These are phyloP conservation scores for Periglandula ipomoeae DNA, from an alignment of 2,329 filamentous ascomycete species.

Conservation along the genomic window DNA sequence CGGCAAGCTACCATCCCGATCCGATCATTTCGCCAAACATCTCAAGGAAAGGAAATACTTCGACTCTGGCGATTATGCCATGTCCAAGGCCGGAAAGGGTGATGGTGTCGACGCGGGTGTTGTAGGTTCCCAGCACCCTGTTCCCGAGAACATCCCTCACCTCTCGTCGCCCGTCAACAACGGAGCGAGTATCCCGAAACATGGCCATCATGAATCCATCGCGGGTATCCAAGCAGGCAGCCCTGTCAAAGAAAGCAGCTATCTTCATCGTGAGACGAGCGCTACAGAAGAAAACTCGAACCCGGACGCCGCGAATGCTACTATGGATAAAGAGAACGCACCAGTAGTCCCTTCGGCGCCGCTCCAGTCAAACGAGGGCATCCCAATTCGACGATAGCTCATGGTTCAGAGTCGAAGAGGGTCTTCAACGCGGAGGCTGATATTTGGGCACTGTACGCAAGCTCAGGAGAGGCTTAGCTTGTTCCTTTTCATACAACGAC, in stretches of 20 bases:
- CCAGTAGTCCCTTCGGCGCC: constrained; percentile 15
- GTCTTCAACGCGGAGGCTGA: background rate
- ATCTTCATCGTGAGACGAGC: constrained; percentile 74
- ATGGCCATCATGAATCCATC: constrained; percentile 28
- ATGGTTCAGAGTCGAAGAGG: background rate
- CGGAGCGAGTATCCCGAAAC: constrained; percentile 25
- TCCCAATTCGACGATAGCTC: constrained; percentile 54
- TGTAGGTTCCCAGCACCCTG: constrained; percentile 89
- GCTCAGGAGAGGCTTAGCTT: background rate
- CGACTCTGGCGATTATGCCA: constrained; percentile 90
- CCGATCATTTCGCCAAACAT: constrained; percentile 95
- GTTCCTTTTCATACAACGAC: background rate
- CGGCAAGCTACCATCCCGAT: constrained; percentile 93
- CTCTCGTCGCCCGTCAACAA: constrained; percentile 56
- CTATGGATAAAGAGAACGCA: constrained; percentile 30
- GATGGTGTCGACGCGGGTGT: constrained; percentile 87
- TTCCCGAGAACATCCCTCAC: constrained; percentile 91
- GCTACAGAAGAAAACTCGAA: constrained; percentile 37
- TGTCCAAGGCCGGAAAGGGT: constrained; percentile 95
- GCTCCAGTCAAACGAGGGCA: constrained; percentile 28
- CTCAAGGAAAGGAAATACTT: constrained; percentile 99
- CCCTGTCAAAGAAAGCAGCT: constrained; percentile 85
- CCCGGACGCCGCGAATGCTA: constrained; percentile 4
- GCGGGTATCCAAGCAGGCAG: constrained; percentile 55
- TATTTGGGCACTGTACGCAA: background rate